A percentile compares a stretch with the other conserved stretches of the same genome.
Conservation (phyloP, 2,329 filamentous ascomycete species). For the Nothopassalora personata region DNA sequence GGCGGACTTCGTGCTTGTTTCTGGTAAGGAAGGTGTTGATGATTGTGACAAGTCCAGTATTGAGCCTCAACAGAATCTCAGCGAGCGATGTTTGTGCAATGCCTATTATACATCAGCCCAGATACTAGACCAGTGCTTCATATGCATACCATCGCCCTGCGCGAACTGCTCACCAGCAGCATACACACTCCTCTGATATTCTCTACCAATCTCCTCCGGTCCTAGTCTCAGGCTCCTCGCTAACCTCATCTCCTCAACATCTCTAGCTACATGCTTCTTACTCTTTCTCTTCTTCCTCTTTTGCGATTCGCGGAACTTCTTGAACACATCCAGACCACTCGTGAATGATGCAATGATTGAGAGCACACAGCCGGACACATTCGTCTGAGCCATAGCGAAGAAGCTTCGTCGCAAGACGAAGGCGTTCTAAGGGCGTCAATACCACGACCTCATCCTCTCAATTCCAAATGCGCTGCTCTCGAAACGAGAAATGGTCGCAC, state of each 20-base stretch:
- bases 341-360: constrained; percentile 43
- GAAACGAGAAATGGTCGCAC: constrained; percentile 6
- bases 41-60: constrained; percentile 44
- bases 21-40: constrained; percentile 41
- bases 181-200: constrained; percentile 37
- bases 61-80: constrained; percentile 42
- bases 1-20: constrained; percentile 28
- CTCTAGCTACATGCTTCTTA: constrained; percentile 16
- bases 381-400: constrained; percentile 11
- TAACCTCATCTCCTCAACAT: constrained; percentile 35
- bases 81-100: constrained; percentile 44
- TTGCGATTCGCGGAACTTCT: constrained; percentile 34
- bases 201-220: constrained; percentile 39
- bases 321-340: constrained; percentile 43
- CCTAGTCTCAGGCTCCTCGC: constrained; percentile 38
- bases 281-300: constrained; percentile 15
- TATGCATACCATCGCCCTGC: constrained; percentile 40
- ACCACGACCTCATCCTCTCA: neutral
- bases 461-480: constrained; percentile 1
- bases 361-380: constrained; percentile 29
- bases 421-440: neutral
- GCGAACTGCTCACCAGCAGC: constrained; percentile 38
- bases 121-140: neutral
- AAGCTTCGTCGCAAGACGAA: neutral
- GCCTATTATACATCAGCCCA: constrained; percentile 27